phyloP scores from a whole-genome alignment of 148 eudicot species.

The Polygonum maritimum region DNA sequence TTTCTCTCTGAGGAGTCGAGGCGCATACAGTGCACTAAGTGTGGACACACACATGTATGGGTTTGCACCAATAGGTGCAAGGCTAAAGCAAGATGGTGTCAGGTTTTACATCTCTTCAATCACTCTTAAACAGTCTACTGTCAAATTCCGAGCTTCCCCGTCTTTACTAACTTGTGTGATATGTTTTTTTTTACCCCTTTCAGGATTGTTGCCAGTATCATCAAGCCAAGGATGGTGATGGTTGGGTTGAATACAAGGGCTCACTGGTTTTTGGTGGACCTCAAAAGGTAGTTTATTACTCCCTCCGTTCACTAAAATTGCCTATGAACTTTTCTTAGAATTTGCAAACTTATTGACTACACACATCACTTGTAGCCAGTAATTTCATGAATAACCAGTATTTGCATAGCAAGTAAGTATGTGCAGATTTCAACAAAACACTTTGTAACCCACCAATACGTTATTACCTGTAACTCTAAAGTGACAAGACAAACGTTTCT shows the following conservation, averaged over 20 bases:
- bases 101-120: slow-evolving; percentile 35
- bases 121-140: not conserved
- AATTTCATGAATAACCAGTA: too few species aligned
- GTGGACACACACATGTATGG: slow-evolving; percentile 92
- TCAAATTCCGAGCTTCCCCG: not conserved
- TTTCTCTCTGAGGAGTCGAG: slow-evolving; percentile 92
- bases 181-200: slow-evolving; percentile 12
- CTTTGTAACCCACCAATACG: too few species aligned
- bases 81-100: slow-evolving; percentile 97
- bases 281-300: slow-evolving; percentile 38
- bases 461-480: too few species aligned
- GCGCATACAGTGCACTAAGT: slow-evolving; percentile 95
- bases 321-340: too few species aligned
- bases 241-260: slow-evolving; percentile 90
- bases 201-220: slow-evolving; percentile 98
- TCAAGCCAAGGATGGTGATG: slow-evolving; percentile 99
- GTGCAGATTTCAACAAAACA: not conserved
- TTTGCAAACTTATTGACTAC: too few species aligned
- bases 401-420: too few species aligned
- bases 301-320: not conserved
- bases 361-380: too few species aligned
- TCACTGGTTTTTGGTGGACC: slow-evolving; percentile 52
- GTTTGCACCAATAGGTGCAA: slow-evolving; percentile 92
- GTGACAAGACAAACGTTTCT: too few species aligned
- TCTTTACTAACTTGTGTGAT: not conserved